These are phyloP conservation scores for Aureobasidium sp. DNA, from an alignment of 2,329 filamentous ascomycete genomes.

Conservation along the genomic window DNA sequence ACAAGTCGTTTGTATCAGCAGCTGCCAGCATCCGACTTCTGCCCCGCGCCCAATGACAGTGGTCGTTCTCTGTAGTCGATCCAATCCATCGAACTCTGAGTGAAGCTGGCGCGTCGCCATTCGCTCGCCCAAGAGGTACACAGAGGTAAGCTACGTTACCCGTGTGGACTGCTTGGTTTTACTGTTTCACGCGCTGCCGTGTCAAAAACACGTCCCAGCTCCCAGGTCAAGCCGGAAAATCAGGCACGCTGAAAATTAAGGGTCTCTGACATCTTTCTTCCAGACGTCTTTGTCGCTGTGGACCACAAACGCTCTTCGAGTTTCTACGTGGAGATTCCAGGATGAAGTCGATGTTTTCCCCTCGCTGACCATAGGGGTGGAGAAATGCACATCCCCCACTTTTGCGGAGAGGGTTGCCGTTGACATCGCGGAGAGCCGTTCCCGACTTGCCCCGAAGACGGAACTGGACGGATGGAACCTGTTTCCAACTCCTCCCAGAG, in stretches of 20 bases:
- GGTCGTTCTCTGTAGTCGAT: background rate
- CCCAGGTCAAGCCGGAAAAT: slow-evolving; percentile 7
- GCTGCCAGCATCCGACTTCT: slow-evolving; percentile 1
- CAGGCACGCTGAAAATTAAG: background rate
- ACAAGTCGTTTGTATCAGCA: slow-evolving; percentile 8
- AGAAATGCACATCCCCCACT: background rate
- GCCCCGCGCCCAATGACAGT: slow-evolving; percentile 6
- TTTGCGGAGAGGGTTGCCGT: background rate
- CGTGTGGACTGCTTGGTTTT: background rate
- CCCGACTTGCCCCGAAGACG: background rate
- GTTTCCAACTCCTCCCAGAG: background rate
- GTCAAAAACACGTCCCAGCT: background rate
- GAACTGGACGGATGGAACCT: slow-evolving; percentile 4
- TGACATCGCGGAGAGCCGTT: background rate
- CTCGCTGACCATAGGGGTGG: slow-evolving; percentile 9
- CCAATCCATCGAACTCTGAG: background rate
- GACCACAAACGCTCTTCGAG: too few species aligned
- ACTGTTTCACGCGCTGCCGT: background rate
- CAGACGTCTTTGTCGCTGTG: background rate
- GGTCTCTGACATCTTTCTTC: background rate
- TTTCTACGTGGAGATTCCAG: background rate
- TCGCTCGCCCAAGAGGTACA: background rate
- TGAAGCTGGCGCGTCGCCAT: background rate
- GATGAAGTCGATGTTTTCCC: background rate
- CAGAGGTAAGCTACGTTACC: slow-evolving; percentile 5